Evolutionary conservation across 192 early-diverging fungal species (phyloP), one percentile per base, ranked within the genome.

Genomic region (Coemansia sp.): DNA sequence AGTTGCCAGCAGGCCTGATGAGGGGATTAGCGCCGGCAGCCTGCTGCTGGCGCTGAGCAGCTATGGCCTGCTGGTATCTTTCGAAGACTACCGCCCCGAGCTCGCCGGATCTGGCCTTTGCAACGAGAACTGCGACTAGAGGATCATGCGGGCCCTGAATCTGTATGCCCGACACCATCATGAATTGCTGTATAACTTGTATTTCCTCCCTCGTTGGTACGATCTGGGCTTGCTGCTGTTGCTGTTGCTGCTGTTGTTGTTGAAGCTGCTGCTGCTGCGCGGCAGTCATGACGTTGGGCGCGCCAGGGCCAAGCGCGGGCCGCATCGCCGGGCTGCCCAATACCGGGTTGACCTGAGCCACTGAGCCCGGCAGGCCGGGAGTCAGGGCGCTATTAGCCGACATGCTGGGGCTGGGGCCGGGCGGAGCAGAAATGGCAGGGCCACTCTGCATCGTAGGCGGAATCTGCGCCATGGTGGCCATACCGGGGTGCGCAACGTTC

Each of bases 21-120:
- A 34, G 57, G 16, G 29, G 24, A 22, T 52, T 63, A 34, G 54
- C 49, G 43, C 63, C 63, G 29, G 54, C 57, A 15, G 54, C 22
- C 64, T 47, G 55, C 38, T 77, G 76, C 29, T 78, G 71, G 20
- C 63, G 61, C 66, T 72, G 70, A 22, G 51, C 41, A 22, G 16
- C 65, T 29, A 71, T 12, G 2, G 36, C 47, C 52, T 76, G 77
- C 6, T 70, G 27, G 2, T 27, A 6, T 15, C 61, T 69, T 12
- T 67, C 33, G 18, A 83, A n/a, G 6, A 83, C 1, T 34, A 62
- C 24, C 10, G 22, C 16, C 61, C 27, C 66, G 41, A 79, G 74
- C 34, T 84, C 78, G 34, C 77, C 82, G 0, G 75, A 62, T 43
- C 71, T 79, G 15, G 78, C 73, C 68, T 71, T 79, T 41, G 18